Conservation (phyloP, 1,284 basidiomycete genomes). For the Farysia itapuensis region DNA sequence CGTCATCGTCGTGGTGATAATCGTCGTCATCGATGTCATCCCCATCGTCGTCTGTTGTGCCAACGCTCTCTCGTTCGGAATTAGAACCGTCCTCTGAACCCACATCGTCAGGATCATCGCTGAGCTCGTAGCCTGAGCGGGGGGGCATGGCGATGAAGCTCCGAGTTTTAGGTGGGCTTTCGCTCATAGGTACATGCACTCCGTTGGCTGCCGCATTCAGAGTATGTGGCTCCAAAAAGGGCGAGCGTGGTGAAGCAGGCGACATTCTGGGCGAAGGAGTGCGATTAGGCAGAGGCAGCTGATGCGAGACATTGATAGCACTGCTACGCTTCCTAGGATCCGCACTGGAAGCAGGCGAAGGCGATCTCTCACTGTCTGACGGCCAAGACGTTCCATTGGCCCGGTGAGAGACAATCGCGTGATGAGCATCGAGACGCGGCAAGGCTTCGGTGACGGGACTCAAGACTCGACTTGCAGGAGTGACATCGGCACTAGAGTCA, state of each 20-base stretch:
- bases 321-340: constrained; percentile 23
- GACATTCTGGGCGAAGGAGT: constrained; percentile 32
- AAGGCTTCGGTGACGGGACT: constrained; percentile 22
- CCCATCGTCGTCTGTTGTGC: constrained; percentile 47
- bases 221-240: constrained; percentile 23
- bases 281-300: constrained; percentile 15
- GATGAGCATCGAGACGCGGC: constrained; percentile 24
- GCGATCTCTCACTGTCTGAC: constrained; percentile 19
- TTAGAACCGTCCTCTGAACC: constrained; percentile 57
- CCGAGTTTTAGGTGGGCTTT: constrained; percentile 57
- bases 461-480: constrained; percentile 23
- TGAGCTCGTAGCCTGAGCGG: constrained; percentile 57
- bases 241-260: constrained; percentile 26
- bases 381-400: constrained; percentile 19
- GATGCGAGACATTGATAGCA: constrained; percentile 9
- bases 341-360: constrained; percentile 7
- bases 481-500: constrained; percentile 1
- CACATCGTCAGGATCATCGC: constrained; percentile 58
- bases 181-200: constrained; percentile 21
- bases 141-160: constrained; percentile 59
- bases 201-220: constrained; percentile 3
- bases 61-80: constrained; percentile 45
- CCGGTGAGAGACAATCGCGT: constrained; percentile 19
- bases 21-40: constrained; percentile 38
- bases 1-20: constrained; percentile 15